Evolutionary conservation across 352 stramenopile genomes (phyloP).

Genomic region (Phytophthora lateralis): DNA sequence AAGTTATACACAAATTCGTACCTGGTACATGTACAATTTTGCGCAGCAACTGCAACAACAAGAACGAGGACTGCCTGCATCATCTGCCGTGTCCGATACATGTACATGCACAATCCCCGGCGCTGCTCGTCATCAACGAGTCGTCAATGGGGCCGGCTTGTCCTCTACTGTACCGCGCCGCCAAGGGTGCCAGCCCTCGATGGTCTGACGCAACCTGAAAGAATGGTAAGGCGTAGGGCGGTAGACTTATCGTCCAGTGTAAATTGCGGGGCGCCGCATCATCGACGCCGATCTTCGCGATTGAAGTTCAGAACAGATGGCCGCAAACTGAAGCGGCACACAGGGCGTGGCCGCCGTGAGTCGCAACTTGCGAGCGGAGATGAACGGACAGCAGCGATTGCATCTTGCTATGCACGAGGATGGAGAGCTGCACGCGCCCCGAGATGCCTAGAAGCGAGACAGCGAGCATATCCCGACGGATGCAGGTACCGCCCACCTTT

Average conservation of each 20-base stretch:
- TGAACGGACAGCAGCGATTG: slow-evolving; percentile 4
- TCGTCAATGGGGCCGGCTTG: slow-evolving; percentile 2
- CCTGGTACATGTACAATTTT: too few species aligned
- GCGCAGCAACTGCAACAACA: not conserved
- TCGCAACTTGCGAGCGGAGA: not conserved
- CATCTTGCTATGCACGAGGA: slow-evolving; percentile 7
- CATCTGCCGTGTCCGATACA: slow-evolving; percentile 1
- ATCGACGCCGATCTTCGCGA: slow-evolving; percentile 14
- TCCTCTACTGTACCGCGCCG: not conserved
- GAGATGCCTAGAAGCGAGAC: slow-evolving; percentile 15
- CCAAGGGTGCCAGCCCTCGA: not conserved
- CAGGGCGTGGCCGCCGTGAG: too few species aligned
- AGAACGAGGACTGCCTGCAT: slow-evolving; percentile 4
- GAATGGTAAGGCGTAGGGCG: not conserved
- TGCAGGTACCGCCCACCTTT: slow-evolving; percentile 21
- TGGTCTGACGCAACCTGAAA: slow-evolving; percentile 12
- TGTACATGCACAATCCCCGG: too few species aligned
- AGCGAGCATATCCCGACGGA: slow-evolving; percentile 17
- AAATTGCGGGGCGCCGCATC: not conserved
- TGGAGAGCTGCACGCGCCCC: not conserved
- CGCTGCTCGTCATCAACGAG: too few species aligned
- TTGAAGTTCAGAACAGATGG: slow-evolving; percentile 29
- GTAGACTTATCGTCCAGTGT: not conserved
- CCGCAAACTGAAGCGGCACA: slow-evolving; percentile 21
- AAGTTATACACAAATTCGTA: not conserved